Percentiles rank a stretch among this genome's conserved stretches.
Evolutionary conservation across 2,329 filamentous ascomycete genomes (phyloP).

Genomic region (Xylariaceae sp.): DNA sequence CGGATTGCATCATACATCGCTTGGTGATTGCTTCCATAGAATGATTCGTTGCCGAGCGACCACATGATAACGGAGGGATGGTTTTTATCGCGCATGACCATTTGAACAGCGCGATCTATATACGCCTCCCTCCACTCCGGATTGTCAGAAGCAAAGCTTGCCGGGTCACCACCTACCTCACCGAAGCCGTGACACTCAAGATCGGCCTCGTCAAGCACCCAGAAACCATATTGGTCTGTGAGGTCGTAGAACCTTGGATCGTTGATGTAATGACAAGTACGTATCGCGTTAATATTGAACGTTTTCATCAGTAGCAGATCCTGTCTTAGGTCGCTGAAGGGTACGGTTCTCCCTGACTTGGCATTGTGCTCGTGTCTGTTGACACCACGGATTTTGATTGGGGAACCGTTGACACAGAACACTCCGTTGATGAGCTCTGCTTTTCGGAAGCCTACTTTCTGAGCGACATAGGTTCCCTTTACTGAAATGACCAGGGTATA

Average conservation of each 20-base stretch:
- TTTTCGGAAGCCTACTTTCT: constrained; percentile 60
- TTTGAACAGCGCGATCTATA: constrained; percentile 59
- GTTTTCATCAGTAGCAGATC: constrained; percentile 64
- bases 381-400: constrained; percentile 62
- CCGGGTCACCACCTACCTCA: constrained; percentile 35
- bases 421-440: constrained; percentile 58
- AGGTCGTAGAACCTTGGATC: constrained; percentile 58
- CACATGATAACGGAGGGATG: constrained; percentile 65
- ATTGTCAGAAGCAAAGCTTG: constrained; percentile 55
- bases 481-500: constrained; percentile 46
- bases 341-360: constrained; percentile 56
- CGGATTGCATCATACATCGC: constrained; percentile 65
- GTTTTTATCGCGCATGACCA: constrained; percentile 57
- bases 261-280: constrained; percentile 64
- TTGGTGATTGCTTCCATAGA: constrained; percentile 63
- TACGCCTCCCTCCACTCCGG: constrained; percentile 61
- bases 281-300: constrained; percentile 66
- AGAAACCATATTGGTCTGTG: constrained; percentile 60
- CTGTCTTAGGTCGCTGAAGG: constrained; percentile 53
- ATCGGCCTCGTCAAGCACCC: constrained; percentile 56
- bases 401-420: constrained; percentile 60
- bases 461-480: constrained; percentile 36
- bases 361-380: constrained; percentile 71
- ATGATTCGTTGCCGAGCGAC: constrained; percentile 69
- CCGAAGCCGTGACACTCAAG: constrained; percentile 51